Base-by-base conservation (phyloP, 2,329 filamentous ascomycete species). In the Cryphonectria japonica region DNA sequence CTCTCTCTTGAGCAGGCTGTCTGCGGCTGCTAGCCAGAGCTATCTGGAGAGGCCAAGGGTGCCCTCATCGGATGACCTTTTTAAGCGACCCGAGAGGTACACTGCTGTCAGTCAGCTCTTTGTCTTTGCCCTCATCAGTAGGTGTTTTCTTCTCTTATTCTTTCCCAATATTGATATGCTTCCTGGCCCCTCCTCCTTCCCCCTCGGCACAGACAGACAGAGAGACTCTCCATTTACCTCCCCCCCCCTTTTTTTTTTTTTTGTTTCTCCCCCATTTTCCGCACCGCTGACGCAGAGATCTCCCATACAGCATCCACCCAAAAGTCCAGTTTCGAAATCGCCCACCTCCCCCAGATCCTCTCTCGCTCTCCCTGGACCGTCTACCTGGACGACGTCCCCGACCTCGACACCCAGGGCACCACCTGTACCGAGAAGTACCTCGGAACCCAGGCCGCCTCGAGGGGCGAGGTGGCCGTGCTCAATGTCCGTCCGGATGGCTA, bases 401-500 rank as follows among this genome's bases (percentile, higher is more conserved):
- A 87, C 75, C 86, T 84, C 69, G 85, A 89, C 69, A 87, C 85
- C 3, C 83, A 84, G 34, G 83, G 84, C 54, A 76, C 80, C 57
- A 79, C 83, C 52, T 92, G 89, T 78, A 92, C 88, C 13, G 85
- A 89, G 75, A 93, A 92, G 78, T 94, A 91, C 91, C 82, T 92
- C 6, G 90, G 89, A 57, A 22, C 57, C 22, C 80, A 92, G 3
- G 81, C 80, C 0, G 81, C 13, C 2, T 29, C 41, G 19, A 16
- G 83, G 1, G 82, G 85, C 19, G 86, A 91, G 73, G 86, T 91
- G 7, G 88, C 87, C 4, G 85, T 93, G 59, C 83, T 91, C 57
- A 90, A 91, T 76, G 89, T 94, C 2, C 85, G 92, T 6, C 92
- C 92, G 0, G 92, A 94, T 79, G 92, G 92, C 13, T 94, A 93